These are phyloP conservation scores for Psilocybe subaeruginosa DNA, from an alignment of 768 basidiomycete genomes.

Conservation along the genomic window DNA sequence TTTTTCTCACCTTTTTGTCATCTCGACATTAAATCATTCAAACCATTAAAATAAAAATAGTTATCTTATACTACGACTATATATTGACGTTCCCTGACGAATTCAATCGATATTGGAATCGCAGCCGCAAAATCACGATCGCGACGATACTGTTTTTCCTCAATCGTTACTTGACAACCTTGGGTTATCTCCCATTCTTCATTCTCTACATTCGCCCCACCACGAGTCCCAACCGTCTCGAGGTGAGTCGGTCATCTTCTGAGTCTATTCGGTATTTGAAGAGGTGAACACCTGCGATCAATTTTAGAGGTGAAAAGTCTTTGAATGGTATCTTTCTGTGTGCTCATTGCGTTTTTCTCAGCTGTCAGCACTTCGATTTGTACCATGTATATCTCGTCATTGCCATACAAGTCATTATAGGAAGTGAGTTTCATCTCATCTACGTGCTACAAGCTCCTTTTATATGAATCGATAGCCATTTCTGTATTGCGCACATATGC, in stretches of 20 bases:
- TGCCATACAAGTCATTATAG: background rate
- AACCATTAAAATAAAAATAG: background rate
- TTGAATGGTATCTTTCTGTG: no score
- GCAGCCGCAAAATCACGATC: background rate
- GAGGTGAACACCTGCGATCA: background rate
- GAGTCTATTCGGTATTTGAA: background rate
- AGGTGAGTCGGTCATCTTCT: background rate
- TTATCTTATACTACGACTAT: constrained; percentile 12
- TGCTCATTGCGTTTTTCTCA: background rate
- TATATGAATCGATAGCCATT: background rate
- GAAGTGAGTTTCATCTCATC: background rate
- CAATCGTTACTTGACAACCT: constrained; percentile 2
- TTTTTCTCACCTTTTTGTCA: background rate
- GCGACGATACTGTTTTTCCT: constrained; percentile 1
- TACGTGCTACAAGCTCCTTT: background rate
- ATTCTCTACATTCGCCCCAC: constrained; percentile 1
- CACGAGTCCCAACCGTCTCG: background rate
- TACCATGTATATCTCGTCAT: background rate
- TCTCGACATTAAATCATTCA: background rate
- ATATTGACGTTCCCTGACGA: constrained; percentile 4
- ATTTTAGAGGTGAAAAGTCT: background rate
- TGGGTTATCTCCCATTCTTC: background rate
- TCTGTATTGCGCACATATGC: constrained; percentile 2
- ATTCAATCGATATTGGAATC: constrained; percentile 1
- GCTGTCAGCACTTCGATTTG: background rate